phyloP scores from a whole-genome alignment of 2,329 filamentous ascomycete genomes.

The Aureobasidium sp. region DNA sequence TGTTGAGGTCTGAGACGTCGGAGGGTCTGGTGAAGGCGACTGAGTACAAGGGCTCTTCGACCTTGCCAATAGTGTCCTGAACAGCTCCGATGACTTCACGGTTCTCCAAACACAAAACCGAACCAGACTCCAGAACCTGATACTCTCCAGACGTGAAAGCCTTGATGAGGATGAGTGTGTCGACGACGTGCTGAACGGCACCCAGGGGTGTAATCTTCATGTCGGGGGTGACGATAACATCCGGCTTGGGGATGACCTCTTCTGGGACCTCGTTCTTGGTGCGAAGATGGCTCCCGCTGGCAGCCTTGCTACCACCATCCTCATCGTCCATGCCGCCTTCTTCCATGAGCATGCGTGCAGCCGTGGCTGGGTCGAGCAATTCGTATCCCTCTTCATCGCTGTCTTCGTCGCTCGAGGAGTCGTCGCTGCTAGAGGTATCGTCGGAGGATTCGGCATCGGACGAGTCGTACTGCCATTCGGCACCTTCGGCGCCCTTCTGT shows the following conservation, averaged over 20 bases:
- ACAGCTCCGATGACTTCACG: slow-evolving; percentile 72
- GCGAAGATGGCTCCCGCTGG: slow-evolving; percentile 50
- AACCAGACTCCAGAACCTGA: slow-evolving; percentile 76
- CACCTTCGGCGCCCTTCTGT: slow-evolving; percentile 47
- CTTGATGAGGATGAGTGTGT: slow-evolving; percentile 70
- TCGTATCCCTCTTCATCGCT: slow-evolving; percentile 57
- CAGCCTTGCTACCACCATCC: slow-evolving; percentile 53
- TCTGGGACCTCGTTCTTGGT: slow-evolving; percentile 73
- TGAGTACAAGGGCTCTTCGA: slow-evolving; percentile 79
- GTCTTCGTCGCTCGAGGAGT: slow-evolving; percentile 44
- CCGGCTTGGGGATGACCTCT: slow-evolving; percentile 53
- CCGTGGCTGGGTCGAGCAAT: slow-evolving; percentile 72
- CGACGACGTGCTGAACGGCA: slow-evolving; percentile 67
- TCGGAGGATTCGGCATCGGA: slow-evolving; percentile 54
- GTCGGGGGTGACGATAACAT: slow-evolving; percentile 67
- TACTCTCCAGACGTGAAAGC: slow-evolving; percentile 74
- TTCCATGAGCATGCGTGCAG: slow-evolving; percentile 77
- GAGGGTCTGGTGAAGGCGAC: slow-evolving; percentile 64
- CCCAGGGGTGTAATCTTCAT: slow-evolving; percentile 75
- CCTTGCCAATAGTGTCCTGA: slow-evolving; percentile 76
- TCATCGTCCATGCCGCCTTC: slow-evolving; percentile 74
- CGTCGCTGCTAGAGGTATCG: slow-evolving; percentile 25
- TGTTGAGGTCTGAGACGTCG: slow-evolving; percentile 59
- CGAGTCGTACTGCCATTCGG: slow-evolving; percentile 73
- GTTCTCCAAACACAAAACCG: slow-evolving; percentile 71